These are phyloP conservation scores for Alternaria dauci DNA, from an alignment of 2,329 filamentous ascomycete species.

Conservation along the genomic window DNA sequence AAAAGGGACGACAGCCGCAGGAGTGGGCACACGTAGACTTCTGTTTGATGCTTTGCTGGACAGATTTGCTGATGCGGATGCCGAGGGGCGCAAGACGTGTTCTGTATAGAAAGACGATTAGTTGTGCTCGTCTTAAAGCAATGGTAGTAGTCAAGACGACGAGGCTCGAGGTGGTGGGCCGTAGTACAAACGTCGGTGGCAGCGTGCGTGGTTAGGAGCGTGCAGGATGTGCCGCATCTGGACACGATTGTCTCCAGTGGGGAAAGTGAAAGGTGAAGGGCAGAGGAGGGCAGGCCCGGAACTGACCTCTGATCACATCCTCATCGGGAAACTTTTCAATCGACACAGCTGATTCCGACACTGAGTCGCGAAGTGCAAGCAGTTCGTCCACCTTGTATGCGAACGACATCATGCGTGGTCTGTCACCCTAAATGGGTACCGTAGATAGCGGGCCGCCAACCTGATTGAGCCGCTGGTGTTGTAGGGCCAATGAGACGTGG, in stretches of 20 bases:
- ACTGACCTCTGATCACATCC: constrained; percentile 54
- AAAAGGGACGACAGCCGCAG: constrained; percentile 23
- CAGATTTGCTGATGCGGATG: constrained; percentile 48
- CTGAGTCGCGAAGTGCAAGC: constrained; percentile 52
- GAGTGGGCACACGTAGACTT: constrained; percentile 33
- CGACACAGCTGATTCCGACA: constrained; percentile 53
- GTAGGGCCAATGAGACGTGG: constrained; percentile 19
- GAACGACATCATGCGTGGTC: constrained; percentile 37
- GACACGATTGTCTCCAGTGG: neutral
- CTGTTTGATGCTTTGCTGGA: constrained; percentile 36
- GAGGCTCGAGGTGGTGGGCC: neutral
- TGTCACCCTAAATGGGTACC: constrained; percentile 15
- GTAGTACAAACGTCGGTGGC: neutral
- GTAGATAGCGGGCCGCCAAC: constrained; percentile 17
- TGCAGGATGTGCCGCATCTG: neutral
- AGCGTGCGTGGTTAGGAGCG: neutral
- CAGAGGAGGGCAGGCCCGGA: constrained; percentile 17
- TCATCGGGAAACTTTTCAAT: constrained; percentile 54
- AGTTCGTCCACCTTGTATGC: constrained; percentile 54
- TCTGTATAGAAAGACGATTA: constrained; percentile 35
- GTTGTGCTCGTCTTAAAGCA: neutral
- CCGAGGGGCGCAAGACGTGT: constrained; percentile 53
- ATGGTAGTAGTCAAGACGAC: neutral
- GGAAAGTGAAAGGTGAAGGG: constrained; percentile 21
- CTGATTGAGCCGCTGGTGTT: constrained; percentile 12